A percentile compares a stretch with the other conserved stretches of the same genome.
Evolutionary conservation across 768 basidiomycete genomes (phyloP).

Genomic region (Suillus subaureus): DNA sequence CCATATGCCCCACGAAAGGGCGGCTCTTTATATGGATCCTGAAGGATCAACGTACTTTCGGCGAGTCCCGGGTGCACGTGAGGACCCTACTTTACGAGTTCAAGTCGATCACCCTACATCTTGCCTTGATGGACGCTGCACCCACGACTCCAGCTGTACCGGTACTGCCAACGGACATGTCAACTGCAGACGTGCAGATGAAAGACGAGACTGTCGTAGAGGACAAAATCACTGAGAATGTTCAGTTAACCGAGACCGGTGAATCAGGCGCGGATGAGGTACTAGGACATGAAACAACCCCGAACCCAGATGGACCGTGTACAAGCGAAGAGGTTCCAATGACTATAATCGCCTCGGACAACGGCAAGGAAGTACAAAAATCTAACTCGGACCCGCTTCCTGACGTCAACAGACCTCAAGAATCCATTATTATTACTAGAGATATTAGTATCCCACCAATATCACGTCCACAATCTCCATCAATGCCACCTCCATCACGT

Average conservation of each 20-base stretch:
- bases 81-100: background rate
- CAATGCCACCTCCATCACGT: conserved; percentile 17
- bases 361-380: conserved; percentile 8
- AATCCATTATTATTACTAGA: conserved; percentile 13
- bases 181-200: conserved; percentile 3
- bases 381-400: conserved; percentile 6
- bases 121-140: background rate
- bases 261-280: background rate
- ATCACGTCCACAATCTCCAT: conserved; percentile 5
- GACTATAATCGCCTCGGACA: conserved; percentile 1
- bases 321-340: conserved; percentile 5
- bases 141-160: background rate
- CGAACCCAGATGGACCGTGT: conserved; percentile 6
- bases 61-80: conserved; percentile 2
- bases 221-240: background rate
- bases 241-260: background rate
- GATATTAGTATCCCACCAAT: conserved; percentile 29
- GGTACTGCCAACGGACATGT: background rate
- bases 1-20: conserved; percentile 33
- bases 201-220: background rate
- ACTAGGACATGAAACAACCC: background rate
- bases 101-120: background rate
- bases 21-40: no score
- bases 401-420: conserved; percentile 4
- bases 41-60: background rate